phyloP scores from a whole-genome alignment of 208 protist species.

The Trypanosoma rangeli region DNA sequence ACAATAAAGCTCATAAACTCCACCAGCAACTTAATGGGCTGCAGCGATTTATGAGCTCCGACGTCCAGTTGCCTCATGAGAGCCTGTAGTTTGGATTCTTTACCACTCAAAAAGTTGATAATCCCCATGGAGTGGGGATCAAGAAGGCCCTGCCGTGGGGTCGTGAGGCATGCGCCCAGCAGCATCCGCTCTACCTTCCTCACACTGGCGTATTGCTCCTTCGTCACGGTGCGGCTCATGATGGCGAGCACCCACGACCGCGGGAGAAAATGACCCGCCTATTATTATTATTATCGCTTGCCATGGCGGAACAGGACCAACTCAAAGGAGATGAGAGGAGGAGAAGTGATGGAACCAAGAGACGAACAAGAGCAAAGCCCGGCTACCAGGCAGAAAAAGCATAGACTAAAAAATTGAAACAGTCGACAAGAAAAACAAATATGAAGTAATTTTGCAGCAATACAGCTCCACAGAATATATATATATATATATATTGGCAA shows the following conservation, averaged over 20 bases:
- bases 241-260: neutral
- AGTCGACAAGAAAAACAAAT: neutral
- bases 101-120: constrained; percentile 26
- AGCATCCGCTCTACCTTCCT: constrained; percentile 14
- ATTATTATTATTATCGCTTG: neutral
- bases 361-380: neutral
- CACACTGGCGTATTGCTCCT: constrained; percentile 21
- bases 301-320: neutral
- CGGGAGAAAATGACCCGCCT: neutral
- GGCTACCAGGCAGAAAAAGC: neutral
- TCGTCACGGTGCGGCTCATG: constrained; percentile 15
- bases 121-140: constrained; percentile 21
- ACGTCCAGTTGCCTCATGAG: constrained; percentile 20
- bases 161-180: constrained; percentile 9
- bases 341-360: neutral
- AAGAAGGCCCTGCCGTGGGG: constrained; percentile 8
- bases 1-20: constrained; percentile 32
- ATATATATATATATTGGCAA: too few species aligned
- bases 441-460: neutral
- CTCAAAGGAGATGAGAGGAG: neutral
- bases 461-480: neutral
- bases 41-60: constrained; percentile 19
- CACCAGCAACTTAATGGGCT: constrained; percentile 20
- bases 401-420: neutral
- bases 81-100: constrained; percentile 18